A percentile compares a stretch with the other conserved stretches of the same genome.
phyloP scores from a whole-genome alignment of 208 protist species.

The Trypanosoma melophagium region DNA sequence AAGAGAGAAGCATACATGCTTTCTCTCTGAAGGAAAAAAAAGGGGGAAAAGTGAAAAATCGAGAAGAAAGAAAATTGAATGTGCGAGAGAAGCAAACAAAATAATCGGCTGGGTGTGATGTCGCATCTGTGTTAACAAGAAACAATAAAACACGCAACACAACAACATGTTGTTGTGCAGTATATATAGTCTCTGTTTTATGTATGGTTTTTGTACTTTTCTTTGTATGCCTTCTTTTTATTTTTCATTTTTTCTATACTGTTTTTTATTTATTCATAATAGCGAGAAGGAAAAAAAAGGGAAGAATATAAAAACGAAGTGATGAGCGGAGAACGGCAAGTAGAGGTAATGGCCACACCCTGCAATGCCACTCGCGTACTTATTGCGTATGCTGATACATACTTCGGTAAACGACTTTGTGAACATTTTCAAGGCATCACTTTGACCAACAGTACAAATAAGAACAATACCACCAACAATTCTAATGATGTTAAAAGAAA shows the following conservation, averaged over 20 bases:
- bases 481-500: neutral
- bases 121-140: too few species aligned
- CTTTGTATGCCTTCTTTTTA: neutral
- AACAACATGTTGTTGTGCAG: neutral
- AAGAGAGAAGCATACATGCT: too few species aligned
- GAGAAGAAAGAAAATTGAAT: too few species aligned
- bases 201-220: neutral
- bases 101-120: too few species aligned
- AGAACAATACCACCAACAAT: slow-evolving; percentile 28
- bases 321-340: neutral
- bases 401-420: slow-evolving; percentile 63
- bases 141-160: too few species aligned
- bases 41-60: neutral
- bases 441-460: too few species aligned
- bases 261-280: slow-evolving; percentile 3
- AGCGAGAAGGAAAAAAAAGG: neutral
- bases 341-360: neutral
- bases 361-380: slow-evolving; percentile 51
- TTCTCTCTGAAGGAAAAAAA: neutral
- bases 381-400: slow-evolving; percentile 81
- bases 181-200: slow-evolving; percentile 2
- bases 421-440: slow-evolving; percentile 39
- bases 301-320: neutral
- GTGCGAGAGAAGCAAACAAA: neutral
- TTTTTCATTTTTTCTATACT: slow-evolving; percentile 2